Percentiles rank a stretch among this genome's conserved stretches.
Evolutionary conservation across 495 filamentous ascomycete genomes (phyloP).

Genomic region (Xylaria nigripes): DNA sequence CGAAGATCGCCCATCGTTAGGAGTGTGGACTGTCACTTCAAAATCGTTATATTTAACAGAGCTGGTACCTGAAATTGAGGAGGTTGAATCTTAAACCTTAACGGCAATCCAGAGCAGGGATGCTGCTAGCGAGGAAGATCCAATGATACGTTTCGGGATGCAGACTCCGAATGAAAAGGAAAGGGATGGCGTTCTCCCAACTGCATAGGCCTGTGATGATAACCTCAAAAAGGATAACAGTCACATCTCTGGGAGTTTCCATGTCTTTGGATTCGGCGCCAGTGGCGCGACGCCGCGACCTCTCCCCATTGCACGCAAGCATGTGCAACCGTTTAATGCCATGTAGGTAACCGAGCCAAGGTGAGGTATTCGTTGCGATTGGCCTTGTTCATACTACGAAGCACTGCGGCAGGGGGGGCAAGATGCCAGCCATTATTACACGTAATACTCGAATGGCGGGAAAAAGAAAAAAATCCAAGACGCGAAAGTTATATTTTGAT

Average conservation of each 20-base stretch:
- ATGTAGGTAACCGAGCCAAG: not conserved
- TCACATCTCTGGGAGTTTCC: not conserved
- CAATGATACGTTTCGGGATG: not conserved
- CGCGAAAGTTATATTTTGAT: too few species aligned
- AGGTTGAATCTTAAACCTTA: not conserved
- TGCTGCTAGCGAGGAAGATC: not conserved
- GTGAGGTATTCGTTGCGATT: not conserved
- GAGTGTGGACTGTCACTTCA: not conserved
- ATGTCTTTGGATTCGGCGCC: not conserved
- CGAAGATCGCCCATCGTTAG: not conserved
- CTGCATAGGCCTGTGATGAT: not conserved
- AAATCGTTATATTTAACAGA: not conserved
- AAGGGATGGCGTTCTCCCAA: not conserved
- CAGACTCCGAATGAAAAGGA: not conserved
- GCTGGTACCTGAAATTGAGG: not conserved
- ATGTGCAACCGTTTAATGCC: not conserved
- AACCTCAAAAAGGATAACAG: not conserved
- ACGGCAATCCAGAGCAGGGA: not conserved
- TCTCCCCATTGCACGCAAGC: not conserved
- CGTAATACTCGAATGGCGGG: not conserved
- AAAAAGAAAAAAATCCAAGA: too few species aligned
- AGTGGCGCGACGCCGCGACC: conserved; percentile 4
- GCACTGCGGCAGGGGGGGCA: not conserved
- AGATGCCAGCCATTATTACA: not conserved
- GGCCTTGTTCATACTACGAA: not conserved